phyloP scores from a whole-genome alignment of 2,329 filamentous ascomycete species.

The Calonectria pseudoturangicola region DNA sequence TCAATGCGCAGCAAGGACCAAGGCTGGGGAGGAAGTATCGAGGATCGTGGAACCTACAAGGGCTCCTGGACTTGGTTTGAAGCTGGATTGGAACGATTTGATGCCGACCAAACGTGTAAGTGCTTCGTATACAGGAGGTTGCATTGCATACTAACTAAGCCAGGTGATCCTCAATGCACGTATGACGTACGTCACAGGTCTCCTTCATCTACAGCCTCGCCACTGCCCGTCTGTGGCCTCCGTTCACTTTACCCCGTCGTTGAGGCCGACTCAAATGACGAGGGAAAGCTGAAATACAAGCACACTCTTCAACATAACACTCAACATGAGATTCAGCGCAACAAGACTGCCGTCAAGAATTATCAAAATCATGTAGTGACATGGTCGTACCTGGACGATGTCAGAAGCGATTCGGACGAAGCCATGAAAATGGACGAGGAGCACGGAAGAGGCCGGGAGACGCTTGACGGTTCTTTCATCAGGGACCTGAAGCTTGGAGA shows the following conservation, averaged over 20 bases:
- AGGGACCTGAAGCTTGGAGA: conserved; percentile 75
- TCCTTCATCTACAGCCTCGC: conserved; percentile 42
- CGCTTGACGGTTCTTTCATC: conserved; percentile 74
- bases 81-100: conserved; percentile 75
- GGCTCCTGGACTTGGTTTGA: conserved; percentile 79
- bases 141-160: conserved; percentile 9
- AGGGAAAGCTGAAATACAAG: conserved; percentile 57
- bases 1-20: conserved; percentile 75
- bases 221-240: conserved; percentile 60
- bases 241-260: conserved; percentile 61
- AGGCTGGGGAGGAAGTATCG: conserved; percentile 68
- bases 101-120: conserved; percentile 60
- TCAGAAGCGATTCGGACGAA: conserved; percentile 64
- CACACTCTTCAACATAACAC: conserved; percentile 60
- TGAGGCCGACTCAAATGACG: conserved; percentile 35
- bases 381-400: conserved; percentile 72
- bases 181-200: conserved; percentile 56
- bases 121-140: not conserved
- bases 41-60: conserved; percentile 63
- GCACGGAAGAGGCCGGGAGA: conserved; percentile 69
- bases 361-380: conserved; percentile 67
- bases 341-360: conserved; percentile 61
- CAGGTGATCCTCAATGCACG: conserved; percentile 57
- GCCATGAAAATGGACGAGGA: conserved; percentile 61
- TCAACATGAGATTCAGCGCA: conserved; percentile 68